A percentile compares a stretch with the other conserved stretches of the same genome.
Evolutionary conservation across 2,329 filamentous ascomycete species (phyloP).

Genomic region (Ampelomyces quisqualis): DNA sequence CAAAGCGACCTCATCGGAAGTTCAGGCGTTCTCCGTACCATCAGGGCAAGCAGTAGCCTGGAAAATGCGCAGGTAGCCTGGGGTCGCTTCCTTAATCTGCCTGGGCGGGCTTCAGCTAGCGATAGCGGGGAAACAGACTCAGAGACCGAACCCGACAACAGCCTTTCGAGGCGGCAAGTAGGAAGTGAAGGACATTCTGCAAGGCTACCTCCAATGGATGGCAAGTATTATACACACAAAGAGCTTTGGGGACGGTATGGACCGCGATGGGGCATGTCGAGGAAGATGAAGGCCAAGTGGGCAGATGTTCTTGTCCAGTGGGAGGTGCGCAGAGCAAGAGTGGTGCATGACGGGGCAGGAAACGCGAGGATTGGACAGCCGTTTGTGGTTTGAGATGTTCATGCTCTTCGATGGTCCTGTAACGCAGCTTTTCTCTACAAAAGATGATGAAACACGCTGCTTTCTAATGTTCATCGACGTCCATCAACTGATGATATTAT

Average conservation of each 20-base stretch:
- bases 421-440: neutral
- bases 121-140: neutral
- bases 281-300: constrained; percentile 1
- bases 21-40: constrained; percentile 37
- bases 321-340: constrained; percentile 3
- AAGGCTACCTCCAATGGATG: constrained; percentile 12
- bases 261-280: too few species aligned
- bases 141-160: too few species aligned
- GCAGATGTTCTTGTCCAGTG: constrained; percentile 5
- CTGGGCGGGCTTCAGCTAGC: constrained; percentile 14
- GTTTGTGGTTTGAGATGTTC: constrained; percentile 13
- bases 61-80: constrained; percentile 37
- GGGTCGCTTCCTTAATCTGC: constrained; percentile 36
- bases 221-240: constrained; percentile 28
- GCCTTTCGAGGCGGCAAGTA: neutral
- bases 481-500: too few species aligned
- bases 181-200: too few species aligned
- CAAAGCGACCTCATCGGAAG: constrained; percentile 26
- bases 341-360: neutral
- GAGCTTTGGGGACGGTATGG: constrained; percentile 28
- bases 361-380: constrained; percentile 6
- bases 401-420: neutral
- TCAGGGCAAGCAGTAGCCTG: constrained; percentile 37
- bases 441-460: neutral
- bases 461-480: neutral